A percentile compares a stretch with the other conserved stretches of the same genome.
Evolutionary conservation across 1,284 basidiomycete species (phyloP).

Genomic region (Phylloboletellus chloephorus): DNA sequence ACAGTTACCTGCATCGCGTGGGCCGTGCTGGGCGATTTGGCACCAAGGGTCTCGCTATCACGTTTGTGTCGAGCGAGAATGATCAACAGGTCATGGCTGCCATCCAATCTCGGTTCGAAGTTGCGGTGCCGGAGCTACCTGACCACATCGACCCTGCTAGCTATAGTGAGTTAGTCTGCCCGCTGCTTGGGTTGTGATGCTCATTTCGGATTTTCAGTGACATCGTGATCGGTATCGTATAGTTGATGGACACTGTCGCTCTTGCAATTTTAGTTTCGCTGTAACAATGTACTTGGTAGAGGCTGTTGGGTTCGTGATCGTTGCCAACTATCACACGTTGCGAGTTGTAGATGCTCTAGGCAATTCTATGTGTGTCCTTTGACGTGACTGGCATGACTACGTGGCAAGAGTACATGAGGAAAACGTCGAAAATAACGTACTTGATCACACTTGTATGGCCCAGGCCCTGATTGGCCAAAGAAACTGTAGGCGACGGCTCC

Average conservation of each 20-base stretch:
- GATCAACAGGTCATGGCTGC: conserved; percentile 92
- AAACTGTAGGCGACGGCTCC: too few species aligned
- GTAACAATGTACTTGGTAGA: conserved; percentile 24
- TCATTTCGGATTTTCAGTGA: conserved; percentile 20
- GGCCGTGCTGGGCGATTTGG: conserved; percentile 99
- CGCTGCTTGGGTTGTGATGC: not conserved
- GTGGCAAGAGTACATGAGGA: too few species aligned
- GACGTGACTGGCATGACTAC: too few species aligned
- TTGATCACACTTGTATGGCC: too few species aligned
- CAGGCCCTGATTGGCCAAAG: too few species aligned
- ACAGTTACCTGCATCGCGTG: conserved; percentile 97
- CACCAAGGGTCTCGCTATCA: conserved; percentile 99
- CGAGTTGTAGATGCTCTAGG: too few species aligned
- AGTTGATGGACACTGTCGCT: conserved; percentile 4
- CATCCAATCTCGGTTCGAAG: conserved; percentile 90
- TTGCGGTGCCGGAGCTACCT: conserved; percentile 89
- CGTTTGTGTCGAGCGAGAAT: conserved; percentile 87
- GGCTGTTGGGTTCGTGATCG: conserved; percentile 1
- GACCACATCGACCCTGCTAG: conserved; percentile 86
- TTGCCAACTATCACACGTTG: conserved; percentile 5
- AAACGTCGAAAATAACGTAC: too few species aligned
- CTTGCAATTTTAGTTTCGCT: conserved; percentile 10
- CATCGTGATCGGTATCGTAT: conserved; percentile 22
- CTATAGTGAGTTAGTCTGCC: conserved; percentile 59
- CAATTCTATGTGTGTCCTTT: too few species aligned